Evolutionary conservation across 2,329 filamentous ascomycete species (phyloP).

Genomic region (Ceratocystis cubensis): DNA sequence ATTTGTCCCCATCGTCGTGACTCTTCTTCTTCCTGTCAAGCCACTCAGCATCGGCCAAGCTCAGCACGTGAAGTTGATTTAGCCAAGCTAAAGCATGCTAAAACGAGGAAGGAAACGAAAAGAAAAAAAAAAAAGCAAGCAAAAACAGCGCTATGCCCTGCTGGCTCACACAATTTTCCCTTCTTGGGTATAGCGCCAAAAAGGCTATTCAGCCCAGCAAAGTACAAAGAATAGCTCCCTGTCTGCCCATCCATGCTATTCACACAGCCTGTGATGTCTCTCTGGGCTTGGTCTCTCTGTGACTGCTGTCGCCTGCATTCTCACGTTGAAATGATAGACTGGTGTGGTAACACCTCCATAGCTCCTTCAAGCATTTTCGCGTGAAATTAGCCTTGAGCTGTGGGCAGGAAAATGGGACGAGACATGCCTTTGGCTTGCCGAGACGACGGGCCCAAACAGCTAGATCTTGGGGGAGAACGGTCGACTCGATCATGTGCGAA

Average conservation of each 20-base stretch:
- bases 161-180: background rate
- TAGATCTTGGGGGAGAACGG: too few relatives aligned
- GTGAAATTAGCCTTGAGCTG: too few relatives aligned
- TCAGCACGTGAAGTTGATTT: conserved; percentile 6
- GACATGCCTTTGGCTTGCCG: conserved; percentile 1
- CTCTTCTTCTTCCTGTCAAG: background rate
- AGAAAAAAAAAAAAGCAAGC: background rate
- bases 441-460: background rate
- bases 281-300: too few relatives aligned
- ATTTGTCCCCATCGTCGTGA: background rate
- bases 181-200: background rate
- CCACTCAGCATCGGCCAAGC: background rate
- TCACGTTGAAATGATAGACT: background rate
- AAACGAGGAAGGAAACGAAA: too few relatives aligned
- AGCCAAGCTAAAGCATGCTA: background rate
- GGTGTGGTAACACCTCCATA: background rate
- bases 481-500: too few relatives aligned
- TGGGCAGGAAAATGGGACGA: background rate
- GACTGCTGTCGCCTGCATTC: too few relatives aligned
- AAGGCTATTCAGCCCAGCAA: conserved; percentile 6
- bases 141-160: background rate
- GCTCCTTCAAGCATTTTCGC: background rate
- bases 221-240: background rate
- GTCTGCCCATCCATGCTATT: background rate
- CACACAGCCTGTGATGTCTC: too few relatives aligned